phyloP scores from a whole-genome alignment of 768 basidiomycete species.

The Leccinum olivaceopallidum region DNA sequence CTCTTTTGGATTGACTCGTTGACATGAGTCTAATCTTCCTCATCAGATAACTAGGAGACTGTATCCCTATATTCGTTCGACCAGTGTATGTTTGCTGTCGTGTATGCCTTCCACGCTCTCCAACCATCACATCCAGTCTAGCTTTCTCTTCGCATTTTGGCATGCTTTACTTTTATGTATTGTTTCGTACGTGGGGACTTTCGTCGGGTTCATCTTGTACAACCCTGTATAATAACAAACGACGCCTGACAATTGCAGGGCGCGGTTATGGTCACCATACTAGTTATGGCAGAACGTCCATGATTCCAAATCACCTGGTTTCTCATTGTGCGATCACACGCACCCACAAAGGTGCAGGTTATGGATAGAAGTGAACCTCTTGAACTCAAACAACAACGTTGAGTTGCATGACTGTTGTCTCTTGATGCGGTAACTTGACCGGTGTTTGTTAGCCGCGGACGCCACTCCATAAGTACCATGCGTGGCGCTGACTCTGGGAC shows the following conservation, averaged over 20 bases:
- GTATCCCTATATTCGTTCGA: slow-evolving; percentile 14
- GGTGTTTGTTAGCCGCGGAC: not conserved
- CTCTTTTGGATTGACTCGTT: not conserved
- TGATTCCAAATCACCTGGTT: not conserved
- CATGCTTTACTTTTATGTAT: slow-evolving; percentile 8
- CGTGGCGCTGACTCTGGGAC: not conserved
- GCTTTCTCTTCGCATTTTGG: slow-evolving; percentile 7
- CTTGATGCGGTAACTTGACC: not conserved
- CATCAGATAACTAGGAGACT: not conserved
- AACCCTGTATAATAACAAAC: slow-evolving; percentile 5
- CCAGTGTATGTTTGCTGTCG: not conserved
- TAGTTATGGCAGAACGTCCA: not conserved
- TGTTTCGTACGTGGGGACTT: slow-evolving; percentile 3
- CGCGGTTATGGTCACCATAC: not conserved
- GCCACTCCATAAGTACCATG: not conserved
- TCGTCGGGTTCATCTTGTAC: not conserved
- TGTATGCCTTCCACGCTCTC: not conserved
- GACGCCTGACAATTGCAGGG: not conserved
- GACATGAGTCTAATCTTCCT: slow-evolving; percentile 1
- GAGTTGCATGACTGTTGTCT: not conserved
- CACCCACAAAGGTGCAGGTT: slow-evolving; percentile 2
- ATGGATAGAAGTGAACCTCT: not conserved
- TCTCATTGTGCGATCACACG: not conserved
- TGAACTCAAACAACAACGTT: slow-evolving; percentile 9
- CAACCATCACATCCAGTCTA: not conserved